These are phyloP conservation scores for Phytophthora sp. DNA, from an alignment of 352 stramenopile species.

Conservation along the genomic window DNA sequence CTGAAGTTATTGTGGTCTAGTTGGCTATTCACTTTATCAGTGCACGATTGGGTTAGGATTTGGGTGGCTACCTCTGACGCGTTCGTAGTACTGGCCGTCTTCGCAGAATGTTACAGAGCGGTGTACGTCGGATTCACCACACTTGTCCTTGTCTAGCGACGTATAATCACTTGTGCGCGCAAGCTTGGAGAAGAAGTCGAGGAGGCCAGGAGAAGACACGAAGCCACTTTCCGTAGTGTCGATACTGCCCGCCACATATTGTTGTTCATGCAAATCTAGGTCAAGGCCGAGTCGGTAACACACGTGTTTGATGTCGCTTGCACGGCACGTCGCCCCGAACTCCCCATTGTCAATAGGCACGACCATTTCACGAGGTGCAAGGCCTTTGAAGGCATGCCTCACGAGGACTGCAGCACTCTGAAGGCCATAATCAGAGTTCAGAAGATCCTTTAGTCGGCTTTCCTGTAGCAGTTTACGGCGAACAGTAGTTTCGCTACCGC, in stretches of 20 bases:
- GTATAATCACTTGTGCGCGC: slow-evolving; percentile 13
- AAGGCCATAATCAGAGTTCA: slow-evolving; percentile 54
- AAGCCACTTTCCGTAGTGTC: slow-evolving; percentile 63
- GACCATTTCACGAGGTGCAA: slow-evolving; percentile 67
- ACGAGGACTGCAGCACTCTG: slow-evolving; percentile 74
- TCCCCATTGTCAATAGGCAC: slow-evolving; percentile 72
- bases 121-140: background rate
- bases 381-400: slow-evolving; percentile 76
- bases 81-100: slow-evolving; percentile 25
- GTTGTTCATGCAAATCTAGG: slow-evolving; percentile 65
- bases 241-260: slow-evolving; percentile 55
- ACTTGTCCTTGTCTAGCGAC: slow-evolving; percentile 15
- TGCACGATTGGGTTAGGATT: slow-evolving; percentile 23
- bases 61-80: background rate
- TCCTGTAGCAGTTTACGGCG: slow-evolving; percentile 66
- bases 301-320: slow-evolving; percentile 72
- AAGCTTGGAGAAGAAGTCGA: slow-evolving; percentile 65
- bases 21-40: background rate
- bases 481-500: slow-evolving; percentile 24
- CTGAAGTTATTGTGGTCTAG: background rate
- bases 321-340: slow-evolving; percentile 70
- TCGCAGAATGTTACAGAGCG: slow-evolving; percentile 33
- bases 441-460: slow-evolving; percentile 58
- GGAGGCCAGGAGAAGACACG: slow-evolving; percentile 62
- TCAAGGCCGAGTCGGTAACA: slow-evolving; percentile 75